Base-by-base conservation (phyloP, 2,329 filamentous ascomycete genomes). In the Cordyceps pruinosa region DNA sequence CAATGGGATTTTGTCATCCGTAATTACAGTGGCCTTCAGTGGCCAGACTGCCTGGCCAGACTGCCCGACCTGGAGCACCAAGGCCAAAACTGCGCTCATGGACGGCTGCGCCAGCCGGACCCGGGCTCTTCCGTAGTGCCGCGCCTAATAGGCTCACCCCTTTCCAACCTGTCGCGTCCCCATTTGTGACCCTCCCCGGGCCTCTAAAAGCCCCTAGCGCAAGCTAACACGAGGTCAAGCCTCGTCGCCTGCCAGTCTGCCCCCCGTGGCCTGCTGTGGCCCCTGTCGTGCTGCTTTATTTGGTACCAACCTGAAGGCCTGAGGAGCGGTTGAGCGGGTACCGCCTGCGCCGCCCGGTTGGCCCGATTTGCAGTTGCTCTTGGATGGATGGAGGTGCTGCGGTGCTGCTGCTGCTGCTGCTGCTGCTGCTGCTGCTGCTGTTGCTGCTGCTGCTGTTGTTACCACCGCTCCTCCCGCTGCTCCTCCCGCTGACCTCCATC, bases 171-270 rank as follows among this genome's bases (percentile, higher is more conserved):
- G 23, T 25, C 13, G 8, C 13, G 13, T 30, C 51, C 10, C 28
- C 39, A 13, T 10, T 28, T 15, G 13, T 15, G 17, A 41, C 37
- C 37, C 37, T 12, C 45, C 45, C 45, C n/a, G 2, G 13, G n/a
- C n/a, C 37, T n/a, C 15, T 15, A 4, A 37, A 30, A 10, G 25
- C 42, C 34, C 26, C 26, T 49, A 56, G 53, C 34, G 41, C 26
- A 23, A 25, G 45, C 53, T 56, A 56, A 56, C 53, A 56, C 53
- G 53, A 56, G 53, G 25, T 48, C n/a, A 19, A 54, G 28, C 41
- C 51, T 35, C 49, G 28, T 6, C 34, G 21, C 15, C 47, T n/a
- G 35, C n/a, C 35, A 17, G 35, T 34, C 21, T 39, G 32, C 9
- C 30, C 15, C 34, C 15, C 15, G 35, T 17, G 12, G 35, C 15